phyloP scores from a whole-genome alignment of 2,329 filamentous ascomycete species.

The Fusarium proliferatum region DNA sequence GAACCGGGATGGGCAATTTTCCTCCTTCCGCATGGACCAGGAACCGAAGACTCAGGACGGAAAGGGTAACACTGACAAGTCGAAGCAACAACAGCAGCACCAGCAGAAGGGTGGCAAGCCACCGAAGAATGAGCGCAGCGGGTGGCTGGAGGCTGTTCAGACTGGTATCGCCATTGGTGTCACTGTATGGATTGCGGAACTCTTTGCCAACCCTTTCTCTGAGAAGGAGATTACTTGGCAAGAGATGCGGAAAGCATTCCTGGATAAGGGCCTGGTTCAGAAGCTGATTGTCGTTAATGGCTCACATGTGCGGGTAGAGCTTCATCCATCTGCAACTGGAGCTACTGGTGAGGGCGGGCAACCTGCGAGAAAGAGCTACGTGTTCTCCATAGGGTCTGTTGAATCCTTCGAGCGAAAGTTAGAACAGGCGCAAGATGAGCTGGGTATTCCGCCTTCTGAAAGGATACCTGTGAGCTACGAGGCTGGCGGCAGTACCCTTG shows the following conservation, averaged over 20 bases:
- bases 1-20: constrained; percentile 34
- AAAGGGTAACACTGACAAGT: constrained; percentile 39
- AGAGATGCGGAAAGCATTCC: constrained; percentile 91
- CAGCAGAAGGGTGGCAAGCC: constrained; percentile 50
- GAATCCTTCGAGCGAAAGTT: constrained; percentile 92
- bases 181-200: constrained; percentile 62
- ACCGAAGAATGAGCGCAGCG: constrained; percentile 49
- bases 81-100: constrained; percentile 36
- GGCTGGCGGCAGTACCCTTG: constrained; percentile 78
- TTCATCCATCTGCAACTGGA: constrained; percentile 74
- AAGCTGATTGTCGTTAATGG: constrained; percentile 86
- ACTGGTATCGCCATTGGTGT: constrained; percentile 60
- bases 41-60: constrained; percentile 37
- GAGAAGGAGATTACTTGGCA: constrained; percentile 93
- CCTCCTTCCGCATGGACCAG: constrained; percentile 37
- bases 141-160: constrained; percentile 51
- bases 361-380: constrained; percentile 65
- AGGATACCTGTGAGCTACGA: constrained; percentile 93
- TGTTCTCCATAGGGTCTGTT: constrained; percentile 94
- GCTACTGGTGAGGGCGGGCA: constrained; percentile 45
- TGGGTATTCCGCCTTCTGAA: constrained; percentile 86
- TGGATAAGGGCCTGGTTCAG: constrained; percentile 95
- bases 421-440: constrained; percentile 87
- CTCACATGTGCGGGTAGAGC: constrained; percentile 78
- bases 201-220: constrained; percentile 55